phyloP scores from a whole-genome alignment of 2,329 filamentous ascomycete genomes.

The Paecilomyces formosus region DNA sequence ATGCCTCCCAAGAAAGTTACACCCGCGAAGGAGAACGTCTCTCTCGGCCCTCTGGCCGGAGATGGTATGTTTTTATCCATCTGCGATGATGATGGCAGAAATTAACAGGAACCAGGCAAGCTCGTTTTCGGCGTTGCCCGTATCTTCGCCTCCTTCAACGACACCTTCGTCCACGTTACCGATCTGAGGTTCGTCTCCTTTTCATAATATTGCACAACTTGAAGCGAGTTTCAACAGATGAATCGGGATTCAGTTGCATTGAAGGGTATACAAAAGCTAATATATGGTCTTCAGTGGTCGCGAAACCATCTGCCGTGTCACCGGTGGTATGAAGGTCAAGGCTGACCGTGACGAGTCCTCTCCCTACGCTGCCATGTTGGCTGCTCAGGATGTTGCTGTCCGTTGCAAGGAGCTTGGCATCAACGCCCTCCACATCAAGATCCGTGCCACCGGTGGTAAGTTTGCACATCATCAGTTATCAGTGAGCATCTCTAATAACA shows the following conservation, averaged over 20 bases:
- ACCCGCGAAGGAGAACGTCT: conserved; percentile 89
- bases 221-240: conserved; percentile 2
- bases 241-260: neutral
- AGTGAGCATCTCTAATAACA: neutral
- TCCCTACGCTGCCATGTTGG: conserved; percentile 99
- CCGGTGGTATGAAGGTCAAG: conserved; percentile 99
- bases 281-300: conserved; percentile 77
- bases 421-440: conserved; percentile 99
- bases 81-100: conserved; percentile 1
- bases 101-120: conserved; percentile 57
- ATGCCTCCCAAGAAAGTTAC: conserved; percentile 87
- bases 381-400: conserved; percentile 92
- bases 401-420: conserved; percentile 83
- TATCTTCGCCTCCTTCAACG: conserved; percentile 95
- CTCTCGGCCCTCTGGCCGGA: conserved; percentile 90
- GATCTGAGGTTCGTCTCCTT: conserved; percentile 71
- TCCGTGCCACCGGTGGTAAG: conserved; percentile 95
- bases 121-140: conserved; percentile 97
- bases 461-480: conserved; percentile 12
- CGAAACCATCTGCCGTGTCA: conserved; percentile 99
- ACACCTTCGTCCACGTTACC: conserved; percentile 96
- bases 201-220: conserved; percentile 4
- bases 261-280: conserved; percentile 45
- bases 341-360: conserved; percentile 99
- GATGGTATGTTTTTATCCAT: conserved; percentile 59